Percentiles rank a stretch among this genome's conserved stretches.
Evolutionary conservation across 2,329 filamentous ascomycete genomes (phyloP).

Genomic region (Pestalotiopsis sp.): DNA sequence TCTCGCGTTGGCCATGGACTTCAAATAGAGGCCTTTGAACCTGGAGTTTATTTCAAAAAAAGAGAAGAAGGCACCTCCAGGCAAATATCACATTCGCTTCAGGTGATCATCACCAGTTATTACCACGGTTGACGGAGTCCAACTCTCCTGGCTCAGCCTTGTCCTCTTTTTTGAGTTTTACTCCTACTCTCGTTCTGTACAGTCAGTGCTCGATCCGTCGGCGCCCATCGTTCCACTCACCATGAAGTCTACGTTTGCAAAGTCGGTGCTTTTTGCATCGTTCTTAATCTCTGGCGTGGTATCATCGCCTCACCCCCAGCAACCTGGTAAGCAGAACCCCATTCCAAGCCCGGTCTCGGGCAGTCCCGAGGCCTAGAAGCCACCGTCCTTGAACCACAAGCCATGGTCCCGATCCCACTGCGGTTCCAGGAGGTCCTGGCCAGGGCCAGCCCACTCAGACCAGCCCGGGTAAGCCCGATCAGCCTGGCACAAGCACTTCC

Average conservation of each 20-base stretch:
- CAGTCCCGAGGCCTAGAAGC: neutral
- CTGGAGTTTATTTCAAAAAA: neutral
- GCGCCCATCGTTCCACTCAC: neutral
- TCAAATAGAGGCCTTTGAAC: constrained; percentile 1
- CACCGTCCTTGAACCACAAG: neutral
- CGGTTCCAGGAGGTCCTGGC: neutral
- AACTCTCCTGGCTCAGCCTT: neutral
- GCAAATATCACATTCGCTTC: neutral
- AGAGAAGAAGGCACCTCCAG: neutral
- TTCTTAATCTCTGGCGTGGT: neutral
- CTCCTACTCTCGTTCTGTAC: neutral
- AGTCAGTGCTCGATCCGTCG: neutral
- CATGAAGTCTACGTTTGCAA: neutral
- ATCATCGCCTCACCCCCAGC: neutral
- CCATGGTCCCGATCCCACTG: neutral
- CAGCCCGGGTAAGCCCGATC: neutral
- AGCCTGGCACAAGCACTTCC: neutral
- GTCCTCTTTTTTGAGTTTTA: neutral
- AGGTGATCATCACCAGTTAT: neutral
- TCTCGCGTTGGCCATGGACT: neutral
- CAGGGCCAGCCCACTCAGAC: neutral
- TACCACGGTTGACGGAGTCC: neutral
- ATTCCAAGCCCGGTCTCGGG: neutral
- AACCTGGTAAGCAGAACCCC: neutral
- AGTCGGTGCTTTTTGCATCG: neutral